Conservation (phyloP, 2,329 filamentous ascomycete genomes). For the Phyllosticta paracitricarpa region DNA sequence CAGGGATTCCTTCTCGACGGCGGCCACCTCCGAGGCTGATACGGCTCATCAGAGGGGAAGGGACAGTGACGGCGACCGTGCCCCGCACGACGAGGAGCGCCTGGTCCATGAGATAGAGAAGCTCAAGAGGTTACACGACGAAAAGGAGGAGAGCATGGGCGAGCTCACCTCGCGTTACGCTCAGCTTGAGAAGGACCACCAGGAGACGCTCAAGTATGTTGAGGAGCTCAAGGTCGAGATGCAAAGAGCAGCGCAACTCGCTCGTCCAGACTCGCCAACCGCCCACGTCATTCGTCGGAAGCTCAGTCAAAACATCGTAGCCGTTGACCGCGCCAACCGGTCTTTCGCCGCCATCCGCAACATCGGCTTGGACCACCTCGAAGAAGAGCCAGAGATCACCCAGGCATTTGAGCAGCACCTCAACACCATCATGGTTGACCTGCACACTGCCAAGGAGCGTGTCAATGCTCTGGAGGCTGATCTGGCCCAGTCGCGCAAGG, state of each 20-base stretch:
- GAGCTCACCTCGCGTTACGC: conserved; percentile 68
- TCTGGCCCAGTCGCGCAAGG: conserved; percentile 72
- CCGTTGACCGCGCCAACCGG: conserved; percentile 81
- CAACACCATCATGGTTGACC: conserved; percentile 83
- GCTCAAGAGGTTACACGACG: conserved; percentile 58
- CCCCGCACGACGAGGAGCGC: conserved; percentile 14
- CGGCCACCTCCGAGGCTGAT: conserved; percentile 51
- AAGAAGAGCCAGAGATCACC: conserved; percentile 69
- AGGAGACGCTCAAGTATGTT: conserved; percentile 71
- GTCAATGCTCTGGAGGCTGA: conserved; percentile 86
- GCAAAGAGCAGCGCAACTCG: conserved; percentile 57
- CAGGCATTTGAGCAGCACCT: conserved; percentile 90
- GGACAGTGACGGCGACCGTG: conserved; percentile 12
- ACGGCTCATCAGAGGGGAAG: conserved; percentile 20
- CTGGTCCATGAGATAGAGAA: conserved; percentile 58
- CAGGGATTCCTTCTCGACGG: conserved; percentile 31
- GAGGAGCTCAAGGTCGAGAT: conserved; percentile 86
- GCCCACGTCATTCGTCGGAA: conserved; percentile 82
- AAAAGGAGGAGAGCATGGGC: conserved; percentile 67
- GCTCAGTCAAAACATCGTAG: conserved; percentile 80
- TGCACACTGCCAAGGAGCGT: conserved; percentile 76
- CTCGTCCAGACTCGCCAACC: conserved; percentile 52
- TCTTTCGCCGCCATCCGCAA: conserved; percentile 84
- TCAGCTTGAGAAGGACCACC: conserved; percentile 74
- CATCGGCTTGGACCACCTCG: conserved; percentile 78